Conservation (phyloP, 139 green algal species). For the Tetradesmus lagerheimii region DNA sequence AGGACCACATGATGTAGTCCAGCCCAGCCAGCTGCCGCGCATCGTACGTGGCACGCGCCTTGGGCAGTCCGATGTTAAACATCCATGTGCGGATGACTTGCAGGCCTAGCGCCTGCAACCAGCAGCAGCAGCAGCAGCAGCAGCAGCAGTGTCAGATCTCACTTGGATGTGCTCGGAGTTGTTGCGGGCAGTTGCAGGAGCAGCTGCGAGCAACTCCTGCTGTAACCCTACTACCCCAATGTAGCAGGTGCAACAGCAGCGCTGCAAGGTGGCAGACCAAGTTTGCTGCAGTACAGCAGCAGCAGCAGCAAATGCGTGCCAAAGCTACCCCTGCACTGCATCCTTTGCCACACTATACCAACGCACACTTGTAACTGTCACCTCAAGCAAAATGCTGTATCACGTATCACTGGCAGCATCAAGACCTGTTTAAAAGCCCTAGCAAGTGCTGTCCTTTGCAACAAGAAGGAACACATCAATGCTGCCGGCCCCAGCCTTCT, state of each 20-base stretch:
- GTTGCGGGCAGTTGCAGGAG: not conserved
- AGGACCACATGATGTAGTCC: constrained; percentile 62
- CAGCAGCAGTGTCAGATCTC: not conserved
- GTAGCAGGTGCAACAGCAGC: constrained; percentile 16
- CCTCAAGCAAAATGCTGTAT: no score
- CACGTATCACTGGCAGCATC: no score
- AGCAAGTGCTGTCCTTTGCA: no score
- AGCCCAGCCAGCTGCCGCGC: constrained; percentile 61
- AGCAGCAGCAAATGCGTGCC: not conserved
- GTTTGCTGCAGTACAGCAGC: not conserved
- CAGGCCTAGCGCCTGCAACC: constrained; percentile 50
- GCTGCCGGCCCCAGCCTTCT: no score
- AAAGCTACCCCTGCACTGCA: not conserved
- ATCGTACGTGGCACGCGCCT: constrained; percentile 53
- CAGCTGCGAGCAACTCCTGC: not conserved
- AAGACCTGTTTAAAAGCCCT: no score
- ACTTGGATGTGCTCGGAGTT: no score
- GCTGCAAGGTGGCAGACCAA: not conserved
- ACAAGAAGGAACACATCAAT: no score
- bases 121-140: not conserved
- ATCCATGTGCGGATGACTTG: constrained; percentile 53
- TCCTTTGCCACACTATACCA: not conserved
- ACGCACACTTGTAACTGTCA: no score
- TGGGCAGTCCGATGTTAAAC: constrained; percentile 49
- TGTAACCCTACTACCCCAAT: not conserved